These are phyloP conservation scores for Xerocomellus amylosporus DNA, from an alignment of 768 basidiomycete species.

Conservation along the genomic window DNA sequence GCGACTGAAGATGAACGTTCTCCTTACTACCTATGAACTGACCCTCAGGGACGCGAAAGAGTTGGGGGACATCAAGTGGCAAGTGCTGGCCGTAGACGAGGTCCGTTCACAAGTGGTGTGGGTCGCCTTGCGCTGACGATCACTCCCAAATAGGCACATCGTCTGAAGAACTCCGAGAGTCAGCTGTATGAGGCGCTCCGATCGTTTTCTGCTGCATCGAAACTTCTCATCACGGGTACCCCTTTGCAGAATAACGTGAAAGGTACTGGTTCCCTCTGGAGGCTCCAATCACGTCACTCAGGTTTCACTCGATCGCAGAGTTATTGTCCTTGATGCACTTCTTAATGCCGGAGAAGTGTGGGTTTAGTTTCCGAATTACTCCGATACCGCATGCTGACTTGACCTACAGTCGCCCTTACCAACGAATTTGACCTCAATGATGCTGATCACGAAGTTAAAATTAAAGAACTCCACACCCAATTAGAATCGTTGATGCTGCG, in stretches of 20 bases:
- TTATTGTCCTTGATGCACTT: constrained; percentile 98
- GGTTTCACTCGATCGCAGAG: constrained; percentile 47
- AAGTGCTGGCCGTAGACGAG: constrained; percentile 94
- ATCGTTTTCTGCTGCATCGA: constrained; percentile 85
- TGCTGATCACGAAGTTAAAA: constrained; percentile 89
- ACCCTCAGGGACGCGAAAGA: constrained; percentile 88
- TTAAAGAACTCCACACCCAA: constrained; percentile 92
- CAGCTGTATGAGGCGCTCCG: constrained; percentile 93
- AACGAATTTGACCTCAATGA: constrained; percentile 96
- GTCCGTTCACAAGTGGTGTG: constrained; percentile 38
- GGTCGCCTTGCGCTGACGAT: constrained; percentile 14
- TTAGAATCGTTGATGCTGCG: constrained; percentile 93
- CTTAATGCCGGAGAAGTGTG: constrained; percentile 97
- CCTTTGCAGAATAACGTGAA: constrained; percentile 99
- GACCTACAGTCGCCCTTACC: constrained; percentile 70
- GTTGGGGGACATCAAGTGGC: constrained; percentile 94
- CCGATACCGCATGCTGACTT: constrained; percentile 7
- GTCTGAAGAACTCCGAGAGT: constrained; percentile 96
- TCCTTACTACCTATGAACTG: constrained; percentile 96
- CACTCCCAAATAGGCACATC: constrained; percentile 67
- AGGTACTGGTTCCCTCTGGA: constrained; percentile 48
- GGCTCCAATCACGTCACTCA: constrained; percentile 7
- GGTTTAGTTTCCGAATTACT: constrained; percentile 24
- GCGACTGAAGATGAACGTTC: constrained; percentile 93
- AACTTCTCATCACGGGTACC: constrained; percentile 96